A percentile compares a stretch with the other conserved stretches of the same genome.
Conservation (phyloP, 495 filamentous ascomycete genomes). For the Daldinia decipiens region DNA sequence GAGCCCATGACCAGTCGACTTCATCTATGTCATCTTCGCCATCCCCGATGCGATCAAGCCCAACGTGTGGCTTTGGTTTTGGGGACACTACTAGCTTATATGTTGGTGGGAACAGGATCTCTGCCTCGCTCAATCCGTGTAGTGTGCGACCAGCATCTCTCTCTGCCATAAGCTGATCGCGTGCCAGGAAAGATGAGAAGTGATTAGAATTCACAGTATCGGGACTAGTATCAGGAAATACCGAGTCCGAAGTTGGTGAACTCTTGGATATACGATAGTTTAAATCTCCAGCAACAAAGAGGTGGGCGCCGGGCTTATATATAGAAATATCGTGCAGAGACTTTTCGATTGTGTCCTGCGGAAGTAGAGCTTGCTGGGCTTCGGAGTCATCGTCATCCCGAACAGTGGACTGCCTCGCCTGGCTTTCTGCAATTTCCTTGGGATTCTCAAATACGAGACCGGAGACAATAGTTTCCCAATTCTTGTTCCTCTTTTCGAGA, state of each 20-base stretch:
- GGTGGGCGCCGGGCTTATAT: slow-evolving; percentile 76
- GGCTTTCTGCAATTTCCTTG: slow-evolving; percentile 42
- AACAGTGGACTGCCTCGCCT: slow-evolving; percentile 18
- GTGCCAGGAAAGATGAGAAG: slow-evolving; percentile 65
- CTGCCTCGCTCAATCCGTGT: slow-evolving; percentile 79
- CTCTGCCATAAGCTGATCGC: slow-evolving; percentile 83
- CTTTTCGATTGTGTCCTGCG: slow-evolving; percentile 24
- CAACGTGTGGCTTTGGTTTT: slow-evolving; percentile 56
- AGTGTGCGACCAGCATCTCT: slow-evolving; percentile 69
- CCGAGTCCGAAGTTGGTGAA: slow-evolving; percentile 62
- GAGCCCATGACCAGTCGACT: slow-evolving; percentile 77
- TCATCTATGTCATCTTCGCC: slow-evolving; percentile 45
- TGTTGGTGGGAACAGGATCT: slow-evolving; percentile 85
- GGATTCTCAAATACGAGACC: slow-evolving; percentile 76
- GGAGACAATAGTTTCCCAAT: slow-evolving; percentile 85
- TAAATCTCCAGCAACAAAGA: slow-evolving; percentile 90
- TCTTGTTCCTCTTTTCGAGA: slow-evolving; percentile 74
- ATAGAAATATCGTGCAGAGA: slow-evolving; percentile 61
- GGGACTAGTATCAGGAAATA: slow-evolving; percentile 69
- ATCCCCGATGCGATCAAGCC: slow-evolving; percentile 36
- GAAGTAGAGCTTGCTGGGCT: slow-evolving; percentile 23
- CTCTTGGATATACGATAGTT: slow-evolving; percentile 86
- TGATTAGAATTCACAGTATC: slow-evolving; percentile 55
- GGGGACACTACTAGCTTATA: slow-evolving; percentile 75
- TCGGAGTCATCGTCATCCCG: slow-evolving; percentile 42